Base-by-base conservation (phyloP, 352 stramenopile species). In the Pythium graminicola region DNA sequence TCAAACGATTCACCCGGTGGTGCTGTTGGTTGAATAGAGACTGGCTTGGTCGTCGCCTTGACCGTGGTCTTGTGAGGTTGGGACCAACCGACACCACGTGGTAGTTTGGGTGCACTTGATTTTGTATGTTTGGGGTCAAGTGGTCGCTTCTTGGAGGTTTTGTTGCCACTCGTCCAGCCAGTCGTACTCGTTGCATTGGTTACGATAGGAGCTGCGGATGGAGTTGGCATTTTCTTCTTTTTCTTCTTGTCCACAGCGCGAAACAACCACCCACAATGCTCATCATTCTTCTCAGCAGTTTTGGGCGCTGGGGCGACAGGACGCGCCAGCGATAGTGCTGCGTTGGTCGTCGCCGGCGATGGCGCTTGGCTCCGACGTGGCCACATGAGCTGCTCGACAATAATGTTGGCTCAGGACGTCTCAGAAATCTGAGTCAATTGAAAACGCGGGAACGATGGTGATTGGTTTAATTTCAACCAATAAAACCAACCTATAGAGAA, bases 231-330 rank as follows among this genome's bases (percentile, higher is more conserved):
- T 19, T 10, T 62, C 19, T 49, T 54, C 20, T 50, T 54, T 26
- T 62, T 59, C 36, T 57, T 67, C 19, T 19, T 50, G 23, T 40
- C 60, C 10, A 60, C 43, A 3, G 59, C 59, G 11, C 59, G 59
- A 38, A 66, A 19, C n/a, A 66, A 24, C 59, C 59, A 66, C 4
- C 46, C 47, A 16, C 33, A 61, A 38, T 66, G 47, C 39, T 62
- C 59, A 10, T 26, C 32, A 10, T 41, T 43, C 24, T 22, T 33
- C 14, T 3, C 27, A 1, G 35, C 11, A 22, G 29, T 8, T 38
- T 32, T 19, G 22, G 44, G 29, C 17, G 40, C 9, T 6, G 48
- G 1, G 11, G 38, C 20, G n/a, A 44, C 36, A 33, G 44, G 19
- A 13, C 32, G 35, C 20, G 26, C 1, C 19, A 35, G 22, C 9